Conservation (phyloP, 352 stramenopile genomes). For the Globisporangium sylvaticum region DNA sequence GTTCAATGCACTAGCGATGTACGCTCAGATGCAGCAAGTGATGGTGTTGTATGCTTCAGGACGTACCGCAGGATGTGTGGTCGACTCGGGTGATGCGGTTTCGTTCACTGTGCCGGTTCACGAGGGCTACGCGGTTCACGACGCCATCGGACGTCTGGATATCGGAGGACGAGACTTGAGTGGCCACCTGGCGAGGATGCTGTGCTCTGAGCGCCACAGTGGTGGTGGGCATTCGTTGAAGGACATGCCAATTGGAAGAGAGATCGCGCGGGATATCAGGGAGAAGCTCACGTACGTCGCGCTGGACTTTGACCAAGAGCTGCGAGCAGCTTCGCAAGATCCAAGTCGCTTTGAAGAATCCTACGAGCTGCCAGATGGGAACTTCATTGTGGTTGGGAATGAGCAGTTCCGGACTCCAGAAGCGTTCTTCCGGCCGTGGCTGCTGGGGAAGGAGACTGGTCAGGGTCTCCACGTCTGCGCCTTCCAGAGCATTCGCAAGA, state of each 20-base stretch:
- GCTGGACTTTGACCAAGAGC: conserved; percentile 2
- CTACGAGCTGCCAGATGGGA: not conserved
- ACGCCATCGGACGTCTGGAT: not conserved
- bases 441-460: not conserved
- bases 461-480: not conserved
- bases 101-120: not conserved
- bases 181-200: not conserved
- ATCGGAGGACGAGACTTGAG: not conserved
- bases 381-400: not conserved
- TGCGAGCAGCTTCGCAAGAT: not conserved
- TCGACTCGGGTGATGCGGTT: conserved; percentile 46
- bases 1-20: conserved; percentile 91
- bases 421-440: not conserved
- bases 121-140: not conserved
- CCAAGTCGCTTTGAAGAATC: not conserved
- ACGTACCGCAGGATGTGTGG: conserved; percentile 87
- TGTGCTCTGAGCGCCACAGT: not conserved
- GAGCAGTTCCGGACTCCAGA: not conserved
- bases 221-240: not conserved
- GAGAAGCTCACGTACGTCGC: not conserved
- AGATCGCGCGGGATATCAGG: not conserved
- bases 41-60: conserved; percentile 90
- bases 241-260: not conserved
- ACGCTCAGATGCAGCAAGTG: conserved; percentile 84
- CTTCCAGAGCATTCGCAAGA: not conserved